phyloP scores from a whole-genome alignment of 2,329 filamentous ascomycete species.

The Monosporascus sp. region DNA sequence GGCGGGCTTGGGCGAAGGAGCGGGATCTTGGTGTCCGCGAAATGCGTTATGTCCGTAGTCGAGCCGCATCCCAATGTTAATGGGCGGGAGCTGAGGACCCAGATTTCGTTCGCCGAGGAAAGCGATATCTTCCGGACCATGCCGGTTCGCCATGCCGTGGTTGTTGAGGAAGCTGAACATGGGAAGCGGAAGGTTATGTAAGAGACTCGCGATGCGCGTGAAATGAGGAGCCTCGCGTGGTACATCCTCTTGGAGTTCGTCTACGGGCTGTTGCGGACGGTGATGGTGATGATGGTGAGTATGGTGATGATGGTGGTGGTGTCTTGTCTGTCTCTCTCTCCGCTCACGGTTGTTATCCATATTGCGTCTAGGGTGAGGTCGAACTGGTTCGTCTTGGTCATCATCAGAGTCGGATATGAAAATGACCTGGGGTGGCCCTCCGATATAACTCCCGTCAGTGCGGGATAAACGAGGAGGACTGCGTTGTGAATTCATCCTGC shows the following conservation, averaged over 20 bases:
- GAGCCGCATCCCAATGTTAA: conserved; percentile 14
- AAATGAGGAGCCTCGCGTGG: neutral
- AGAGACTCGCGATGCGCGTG: conserved; percentile 9
- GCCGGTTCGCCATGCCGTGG: conserved; percentile 5
- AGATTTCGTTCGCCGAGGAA: conserved; percentile 17
- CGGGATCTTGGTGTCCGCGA: conserved; percentile 1
- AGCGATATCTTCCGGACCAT: conserved; percentile 19
- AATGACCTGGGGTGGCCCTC: conserved; percentile 14
- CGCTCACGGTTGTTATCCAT: conserved; percentile 1
- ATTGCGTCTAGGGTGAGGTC: conserved; percentile 4
- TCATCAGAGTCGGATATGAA: conserved; percentile 25
- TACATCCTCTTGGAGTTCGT: neutral
- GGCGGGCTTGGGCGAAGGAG: conserved; percentile 33
- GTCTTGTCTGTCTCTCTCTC: neutral
- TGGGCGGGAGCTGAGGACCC: conserved; percentile 1
- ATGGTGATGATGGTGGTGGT: neutral
- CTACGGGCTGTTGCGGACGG: neutral
- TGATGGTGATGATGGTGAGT: neutral
- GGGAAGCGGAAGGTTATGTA: conserved; percentile 12
- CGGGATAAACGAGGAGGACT: conserved; percentile 21
- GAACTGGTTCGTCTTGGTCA: conserved; percentile 5
- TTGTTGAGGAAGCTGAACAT: conserved; percentile 12
- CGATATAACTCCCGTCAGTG: conserved; percentile 24
- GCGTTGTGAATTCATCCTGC: conserved; percentile 15
- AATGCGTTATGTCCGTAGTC: conserved; percentile 20